Conservation (phyloP, 2,329 filamentous ascomycete species). For the Ascochyta koolunga region DNA sequence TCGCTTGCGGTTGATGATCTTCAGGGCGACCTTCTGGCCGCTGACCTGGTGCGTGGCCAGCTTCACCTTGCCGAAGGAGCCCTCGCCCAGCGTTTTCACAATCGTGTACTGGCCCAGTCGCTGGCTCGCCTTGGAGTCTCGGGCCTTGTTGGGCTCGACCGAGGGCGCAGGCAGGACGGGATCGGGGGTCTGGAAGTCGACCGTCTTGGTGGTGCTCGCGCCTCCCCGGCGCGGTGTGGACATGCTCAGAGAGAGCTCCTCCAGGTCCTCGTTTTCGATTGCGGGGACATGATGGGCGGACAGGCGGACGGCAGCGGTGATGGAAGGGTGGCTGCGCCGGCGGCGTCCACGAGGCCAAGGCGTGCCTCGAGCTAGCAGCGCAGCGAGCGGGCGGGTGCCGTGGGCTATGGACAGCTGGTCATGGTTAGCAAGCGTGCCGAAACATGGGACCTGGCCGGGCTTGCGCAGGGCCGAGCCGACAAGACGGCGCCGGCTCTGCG, state of each 20-base stretch:
- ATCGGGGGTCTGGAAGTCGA: constrained; percentile 43
- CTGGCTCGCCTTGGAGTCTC: constrained; percentile 71
- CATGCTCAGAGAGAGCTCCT: constrained; percentile 73
- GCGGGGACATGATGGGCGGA: constrained; percentile 44
- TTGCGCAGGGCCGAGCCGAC: neutral
- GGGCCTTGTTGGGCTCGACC: constrained; percentile 51
- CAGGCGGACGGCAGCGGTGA: neutral
- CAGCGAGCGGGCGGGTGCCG: neutral
- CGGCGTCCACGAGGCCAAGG: neutral
- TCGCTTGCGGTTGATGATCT: constrained; percentile 96
- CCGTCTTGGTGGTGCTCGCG: constrained; percentile 38
- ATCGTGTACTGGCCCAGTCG: constrained; percentile 92
- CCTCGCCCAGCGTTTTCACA: constrained; percentile 88
- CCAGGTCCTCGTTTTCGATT: constrained; percentile 76
- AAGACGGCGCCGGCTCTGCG: neutral
- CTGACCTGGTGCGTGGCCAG: constrained; percentile 91
- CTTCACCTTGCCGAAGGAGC: constrained; percentile 98
- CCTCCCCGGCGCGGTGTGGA: constrained; percentile 64
- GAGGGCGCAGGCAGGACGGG: constrained; percentile 27
- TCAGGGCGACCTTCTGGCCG: constrained; percentile 93
- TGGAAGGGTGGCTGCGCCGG: neutral
- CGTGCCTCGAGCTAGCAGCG: neutral
- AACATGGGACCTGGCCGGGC: neutral
- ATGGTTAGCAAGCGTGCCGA: constrained; percentile 7
- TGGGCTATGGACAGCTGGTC: constrained; percentile 5